Evolutionary conservation across 176 grass and related monocot genomes (phyloP).

Genomic region (Luzula sylvatica): DNA sequence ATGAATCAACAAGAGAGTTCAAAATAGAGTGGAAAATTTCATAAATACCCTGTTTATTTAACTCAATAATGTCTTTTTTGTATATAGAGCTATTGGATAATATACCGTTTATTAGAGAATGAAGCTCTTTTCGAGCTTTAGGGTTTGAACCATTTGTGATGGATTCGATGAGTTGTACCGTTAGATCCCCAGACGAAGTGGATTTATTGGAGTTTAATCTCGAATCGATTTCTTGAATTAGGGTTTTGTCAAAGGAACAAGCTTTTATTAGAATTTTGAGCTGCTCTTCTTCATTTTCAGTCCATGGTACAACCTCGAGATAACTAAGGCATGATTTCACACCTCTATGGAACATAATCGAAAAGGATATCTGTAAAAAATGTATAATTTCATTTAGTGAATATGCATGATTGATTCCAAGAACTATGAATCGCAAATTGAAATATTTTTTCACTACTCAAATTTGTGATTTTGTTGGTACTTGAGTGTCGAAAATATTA

Average conservation of each 20-base stretch:
- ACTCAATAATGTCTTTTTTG: conserved; percentile 36
- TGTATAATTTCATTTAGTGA: not conserved
- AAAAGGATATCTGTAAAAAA: conserved; percentile 69
- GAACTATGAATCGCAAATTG: not conserved
- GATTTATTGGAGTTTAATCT: conserved; percentile 33
- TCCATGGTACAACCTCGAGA: conserved; percentile 86
- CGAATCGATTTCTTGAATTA: conserved; percentile 36
- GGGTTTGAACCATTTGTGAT: conserved; percentile 57
- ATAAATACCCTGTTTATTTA: conserved; percentile 53
- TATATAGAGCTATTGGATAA: conserved; percentile 57
- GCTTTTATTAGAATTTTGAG: conserved; percentile 49
- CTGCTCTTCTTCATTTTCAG: conserved; percentile 59
- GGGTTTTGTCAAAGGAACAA: conserved; percentile 35
- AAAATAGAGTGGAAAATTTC: conserved; percentile 54
- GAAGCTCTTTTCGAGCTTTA: conserved; percentile 65
- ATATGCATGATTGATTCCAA: not conserved
- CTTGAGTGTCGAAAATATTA: not conserved
- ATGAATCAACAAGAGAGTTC: conserved; percentile 58
- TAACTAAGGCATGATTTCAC: conserved; percentile 49
- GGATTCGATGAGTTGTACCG: conserved; percentile 47
- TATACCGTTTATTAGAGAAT: conserved; percentile 44
- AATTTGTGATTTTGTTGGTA: not conserved
- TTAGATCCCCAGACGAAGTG: conserved; percentile 41
- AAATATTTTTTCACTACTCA: not conserved
- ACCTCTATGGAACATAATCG: conserved; percentile 87